These are phyloP conservation scores for Bruguiera gymnorhiza DNA, from an alignment of 345 rosid species.

Conservation along the genomic window DNA sequence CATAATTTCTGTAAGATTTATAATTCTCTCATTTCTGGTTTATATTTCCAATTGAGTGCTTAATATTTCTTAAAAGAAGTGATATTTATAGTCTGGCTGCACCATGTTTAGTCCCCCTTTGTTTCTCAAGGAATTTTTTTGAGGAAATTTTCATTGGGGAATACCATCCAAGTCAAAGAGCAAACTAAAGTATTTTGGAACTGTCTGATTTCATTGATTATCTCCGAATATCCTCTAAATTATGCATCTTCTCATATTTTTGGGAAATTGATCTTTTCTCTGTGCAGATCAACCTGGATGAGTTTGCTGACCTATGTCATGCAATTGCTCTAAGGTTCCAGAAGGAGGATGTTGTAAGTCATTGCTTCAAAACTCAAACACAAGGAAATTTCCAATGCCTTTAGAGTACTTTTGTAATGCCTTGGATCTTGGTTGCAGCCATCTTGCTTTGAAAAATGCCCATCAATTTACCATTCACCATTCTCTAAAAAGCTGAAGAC, in stretches of 20 bases:
- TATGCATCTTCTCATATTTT: background rate
- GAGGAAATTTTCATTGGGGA: too few relatives aligned
- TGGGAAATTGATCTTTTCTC: slow-evolving; percentile 9
- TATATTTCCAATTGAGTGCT: too few relatives aligned
- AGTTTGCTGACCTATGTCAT: slow-evolving; percentile 88
- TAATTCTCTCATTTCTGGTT: too few relatives aligned
- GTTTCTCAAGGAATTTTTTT: too few relatives aligned
- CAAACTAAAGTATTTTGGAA: too few relatives aligned
- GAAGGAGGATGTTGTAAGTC: slow-evolving; percentile 87
- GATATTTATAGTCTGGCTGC: too few relatives aligned
- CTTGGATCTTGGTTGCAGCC: slow-evolving; percentile 50
- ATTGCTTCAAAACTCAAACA: slow-evolving; percentile 13
- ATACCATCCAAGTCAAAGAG: too few relatives aligned
- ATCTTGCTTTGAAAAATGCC: slow-evolving; percentile 63
- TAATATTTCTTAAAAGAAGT: too few relatives aligned
- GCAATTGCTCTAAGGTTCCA: slow-evolving; percentile 90
- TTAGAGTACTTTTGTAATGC: slow-evolving; percentile 11
- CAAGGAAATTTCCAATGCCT: slow-evolving; percentile 4
- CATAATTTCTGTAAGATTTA: too few relatives aligned
- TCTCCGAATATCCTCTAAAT: background rate
- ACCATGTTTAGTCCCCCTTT: too few relatives aligned
- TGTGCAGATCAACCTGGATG: slow-evolving; percentile 79
- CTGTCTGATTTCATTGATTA: too few relatives aligned
- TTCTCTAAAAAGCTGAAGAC: slow-evolving; percentile 68
- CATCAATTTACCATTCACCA: slow-evolving; percentile 57